A percentile compares a stretch with the other conserved stretches of the same genome.
Evolutionary conservation across 1,284 basidiomycete genomes (phyloP).

Genomic region (Apiotrichum domesticum): DNA sequence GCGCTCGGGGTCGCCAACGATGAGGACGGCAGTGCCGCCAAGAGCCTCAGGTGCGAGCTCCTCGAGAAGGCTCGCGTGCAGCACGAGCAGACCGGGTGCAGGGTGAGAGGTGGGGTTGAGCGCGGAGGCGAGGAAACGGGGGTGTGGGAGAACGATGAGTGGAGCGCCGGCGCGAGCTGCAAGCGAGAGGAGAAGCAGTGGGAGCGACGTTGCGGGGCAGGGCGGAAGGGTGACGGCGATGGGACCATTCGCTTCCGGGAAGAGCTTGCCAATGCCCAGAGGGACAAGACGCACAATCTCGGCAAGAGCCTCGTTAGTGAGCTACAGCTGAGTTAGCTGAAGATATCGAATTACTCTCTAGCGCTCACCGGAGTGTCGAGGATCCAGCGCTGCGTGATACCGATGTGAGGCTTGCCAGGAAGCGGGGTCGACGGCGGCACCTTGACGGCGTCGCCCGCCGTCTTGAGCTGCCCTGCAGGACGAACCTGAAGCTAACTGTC

Average conservation of each 20-base stretch:
- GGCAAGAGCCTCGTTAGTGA: slow-evolving; percentile 26
- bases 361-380: slow-evolving; percentile 32
- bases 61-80: slow-evolving; percentile 25
- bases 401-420: slow-evolving; percentile 11
- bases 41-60: slow-evolving; percentile 28
- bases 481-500: slow-evolving; percentile 36
- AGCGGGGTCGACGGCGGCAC: slow-evolving; percentile 6
- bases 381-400: slow-evolving; percentile 24
- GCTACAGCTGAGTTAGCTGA: slow-evolving; percentile 3
- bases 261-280: slow-evolving; percentile 32
- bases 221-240: slow-evolving; percentile 35
- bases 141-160: slow-evolving; percentile 30
- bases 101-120: slow-evolving; percentile 25
- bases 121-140: slow-evolving; percentile 19
- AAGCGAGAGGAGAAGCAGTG: slow-evolving; percentile 36
- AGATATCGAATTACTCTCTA: not conserved
- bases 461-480: slow-evolving; percentile 40
- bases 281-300: slow-evolving; percentile 35
- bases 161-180: slow-evolving; percentile 24
- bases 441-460: slow-evolving; percentile 29
- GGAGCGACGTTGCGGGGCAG: slow-evolving; percentile 28
- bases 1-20: slow-evolving; percentile 32
- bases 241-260: slow-evolving; percentile 20
- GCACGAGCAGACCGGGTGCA: slow-evolving; percentile 28
- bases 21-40: slow-evolving; percentile 20